phyloP scores from a whole-genome alignment of 1,139 yeast genomes.

The Suhomyces chickasaworum region DNA sequence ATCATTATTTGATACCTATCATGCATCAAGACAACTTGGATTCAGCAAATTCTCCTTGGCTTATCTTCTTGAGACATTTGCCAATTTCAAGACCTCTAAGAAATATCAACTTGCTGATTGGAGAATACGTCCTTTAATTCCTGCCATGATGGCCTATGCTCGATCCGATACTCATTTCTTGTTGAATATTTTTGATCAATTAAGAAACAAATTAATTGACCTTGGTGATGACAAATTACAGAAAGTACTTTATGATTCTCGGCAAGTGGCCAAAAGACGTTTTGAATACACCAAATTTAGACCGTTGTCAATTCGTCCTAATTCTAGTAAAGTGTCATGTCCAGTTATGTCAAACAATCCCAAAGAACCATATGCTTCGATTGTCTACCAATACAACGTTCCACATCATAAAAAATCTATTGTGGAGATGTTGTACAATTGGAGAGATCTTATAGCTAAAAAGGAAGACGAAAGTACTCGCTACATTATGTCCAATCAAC shows the following conservation, averaged over 20 bases:
- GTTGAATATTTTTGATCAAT: slow-evolving; percentile 73
- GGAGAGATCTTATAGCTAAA: slow-evolving; percentile 85
- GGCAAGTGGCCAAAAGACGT: slow-evolving; percentile 78
- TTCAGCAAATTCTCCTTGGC: slow-evolving; percentile 86
- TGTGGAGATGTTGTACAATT: slow-evolving; percentile 63
- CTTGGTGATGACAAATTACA: slow-evolving; percentile 45
- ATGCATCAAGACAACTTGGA: slow-evolving; percentile 79
- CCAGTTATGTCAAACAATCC: slow-evolving; percentile 50
- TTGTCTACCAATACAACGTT: slow-evolving; percentile 69
- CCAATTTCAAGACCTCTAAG: slow-evolving; percentile 85
- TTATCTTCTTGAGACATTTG: slow-evolving; percentile 75
- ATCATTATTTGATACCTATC: slow-evolving; percentile 87
- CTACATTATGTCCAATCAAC: slow-evolving; percentile 80
- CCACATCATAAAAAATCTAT: slow-evolving; percentile 57
- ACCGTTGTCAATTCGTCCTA: slow-evolving; percentile 38
- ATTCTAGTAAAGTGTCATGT: slow-evolving; percentile 40
- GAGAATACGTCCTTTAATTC: slow-evolving; percentile 85
- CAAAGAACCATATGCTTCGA: slow-evolving; percentile 57
- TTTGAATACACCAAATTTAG: slow-evolving; percentile 73
- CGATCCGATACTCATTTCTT: slow-evolving; percentile 94
- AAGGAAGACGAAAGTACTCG: slow-evolving; percentile 80
- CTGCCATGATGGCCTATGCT: slow-evolving; percentile 83
- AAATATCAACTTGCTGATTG: slow-evolving; percentile 97
- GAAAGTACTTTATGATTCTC: slow-evolving; percentile 71
- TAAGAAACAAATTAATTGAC: slow-evolving; percentile 64